Evolutionary conservation across 2,329 filamentous ascomycete species (phyloP), one percentile per base, ranked within the genome.

Genomic region (Ampelomyces quisqualis): DNA sequence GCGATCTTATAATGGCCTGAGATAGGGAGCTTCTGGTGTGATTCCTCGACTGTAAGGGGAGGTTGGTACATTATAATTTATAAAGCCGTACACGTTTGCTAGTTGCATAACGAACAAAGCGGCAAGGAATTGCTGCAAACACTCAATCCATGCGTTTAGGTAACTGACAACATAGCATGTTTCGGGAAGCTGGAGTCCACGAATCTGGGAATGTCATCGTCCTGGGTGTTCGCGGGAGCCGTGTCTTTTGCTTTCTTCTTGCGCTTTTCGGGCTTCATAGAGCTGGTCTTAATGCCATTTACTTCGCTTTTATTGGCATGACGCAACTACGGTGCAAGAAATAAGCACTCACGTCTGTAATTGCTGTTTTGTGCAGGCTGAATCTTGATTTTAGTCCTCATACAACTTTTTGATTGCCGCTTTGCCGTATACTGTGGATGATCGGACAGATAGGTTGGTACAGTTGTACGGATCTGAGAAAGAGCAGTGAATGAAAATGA

Each of bases 321-420:
- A 14, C 10, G 19, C n/a, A 14, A 6, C 21, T 23, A 9, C 1
- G 7, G 29, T 7, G 11, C 11, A 21, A 7, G 17, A 4, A 8
- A 8, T 7, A 10, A 6, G 14, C 14, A 7, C 30, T 23, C n/a
- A 40, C 38, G 13, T n/a, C 17, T 4, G 10, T 34, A 40, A 18
- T 34, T 34, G 11, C 38, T 31, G 6, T 22, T 13, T 2, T 9
- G 28, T 5, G 40, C 33, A n/a, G 33, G 34, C n/a, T 33, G 28
- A n/a, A 42, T 32, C 11, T 27, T 17, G 20, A 42, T 33, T 5
- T 11, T n/a, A n/a, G n/a, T n/a, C n/a, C n/a, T n/a, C n/a, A n/a
- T n/a, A n/a, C n/a, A n/a, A n/a, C n/a, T n/a, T n/a, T n/a, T n/a
- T n/a, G n/a, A n/a, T n/a, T n/a, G n/a, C n/a, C n/a, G n/a, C n/a